Percentiles rank a stretch among this genome's conserved stretches.
Evolutionary conservation across 257 asterid species (phyloP).

Genomic region (Handroanthus guayacan): DNA sequence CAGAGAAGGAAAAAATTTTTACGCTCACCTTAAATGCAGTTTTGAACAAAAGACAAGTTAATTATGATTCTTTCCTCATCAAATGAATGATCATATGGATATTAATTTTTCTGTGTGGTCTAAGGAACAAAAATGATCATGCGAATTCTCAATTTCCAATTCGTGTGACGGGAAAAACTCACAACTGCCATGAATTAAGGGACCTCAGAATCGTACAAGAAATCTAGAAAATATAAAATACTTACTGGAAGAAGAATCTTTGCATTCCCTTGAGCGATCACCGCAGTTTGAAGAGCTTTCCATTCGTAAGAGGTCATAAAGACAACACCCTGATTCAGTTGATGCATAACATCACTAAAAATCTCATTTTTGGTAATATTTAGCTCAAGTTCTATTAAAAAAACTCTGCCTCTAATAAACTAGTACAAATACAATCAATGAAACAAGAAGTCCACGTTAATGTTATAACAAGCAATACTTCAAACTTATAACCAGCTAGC

Average conservation of each 20-base stretch:
- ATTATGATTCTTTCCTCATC: not conserved
- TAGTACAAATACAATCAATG: not conserved
- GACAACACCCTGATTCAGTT: constrained; percentile 54
- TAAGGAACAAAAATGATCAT: not conserved
- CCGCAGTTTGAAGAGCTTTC: constrained; percentile 61
- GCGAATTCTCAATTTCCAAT: not conserved
- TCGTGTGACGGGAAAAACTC: not conserved
- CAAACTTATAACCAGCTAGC: no score
- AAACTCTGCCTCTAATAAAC: not conserved
- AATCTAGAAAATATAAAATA: not conserved
- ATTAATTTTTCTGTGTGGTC: not conserved
- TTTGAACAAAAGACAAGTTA: not conserved
- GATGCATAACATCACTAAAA: constrained; percentile 13
- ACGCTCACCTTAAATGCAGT: not conserved
- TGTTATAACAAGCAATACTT: not conserved
- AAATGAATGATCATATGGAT: not conserved
- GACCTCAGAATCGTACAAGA: not conserved
- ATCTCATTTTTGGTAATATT: not conserved
- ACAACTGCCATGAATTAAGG: not conserved
- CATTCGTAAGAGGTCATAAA: constrained; percentile 61
- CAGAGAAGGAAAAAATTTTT: not conserved
- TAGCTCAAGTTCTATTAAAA: not conserved
- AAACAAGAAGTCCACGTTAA: not conserved
- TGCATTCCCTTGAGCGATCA: constrained; percentile 33
- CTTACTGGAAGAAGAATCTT: constrained; percentile 48